These are phyloP conservation scores for Parmales sp. DNA, from an alignment of 108 stramenopile species.

Conservation along the genomic window DNA sequence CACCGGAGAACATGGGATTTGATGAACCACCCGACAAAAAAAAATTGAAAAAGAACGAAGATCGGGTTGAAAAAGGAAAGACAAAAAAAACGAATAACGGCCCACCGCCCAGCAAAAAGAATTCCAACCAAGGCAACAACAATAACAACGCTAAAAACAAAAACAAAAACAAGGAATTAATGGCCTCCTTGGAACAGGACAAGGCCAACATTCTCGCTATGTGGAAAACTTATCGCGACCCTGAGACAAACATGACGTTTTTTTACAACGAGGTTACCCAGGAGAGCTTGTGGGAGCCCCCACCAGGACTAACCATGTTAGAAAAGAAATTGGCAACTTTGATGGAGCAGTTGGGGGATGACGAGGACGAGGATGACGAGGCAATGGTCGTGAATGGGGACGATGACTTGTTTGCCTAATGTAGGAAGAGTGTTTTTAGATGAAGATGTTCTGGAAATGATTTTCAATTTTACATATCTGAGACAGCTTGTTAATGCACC, in stretches of 20 bases:
- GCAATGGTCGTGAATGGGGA: neutral
- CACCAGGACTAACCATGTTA: neutral
- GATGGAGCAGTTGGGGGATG: neutral
- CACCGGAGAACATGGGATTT: neutral
- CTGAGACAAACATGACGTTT: neutral
- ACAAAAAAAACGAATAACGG: too few species aligned
- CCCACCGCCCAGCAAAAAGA: too few species aligned
- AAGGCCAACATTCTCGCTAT: neutral
- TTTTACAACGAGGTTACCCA: neutral
- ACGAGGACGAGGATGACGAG: neutral
- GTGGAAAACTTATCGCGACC: neutral
- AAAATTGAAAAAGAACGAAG: too few species aligned
- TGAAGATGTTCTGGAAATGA: too few species aligned
- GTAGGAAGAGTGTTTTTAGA: too few species aligned
- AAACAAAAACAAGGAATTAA: neutral
- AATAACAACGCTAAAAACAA: neutral
- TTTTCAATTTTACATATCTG: too few species aligned
- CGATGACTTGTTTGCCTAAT: too few species aligned
- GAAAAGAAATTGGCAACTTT: neutral
- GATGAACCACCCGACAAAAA: too few species aligned
- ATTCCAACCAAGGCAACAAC: too few species aligned
- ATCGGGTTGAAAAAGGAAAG: too few species aligned
- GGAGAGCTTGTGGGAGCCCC: constrained; percentile 10
- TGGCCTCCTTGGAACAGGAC: neutral
- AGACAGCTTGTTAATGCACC: too few species aligned